A percentile compares a stretch with the other conserved stretches of the same genome.
phyloP scores from a whole-genome alignment of 371 early-diverging fungal genomes.

The Mortierella sp. region DNA sequence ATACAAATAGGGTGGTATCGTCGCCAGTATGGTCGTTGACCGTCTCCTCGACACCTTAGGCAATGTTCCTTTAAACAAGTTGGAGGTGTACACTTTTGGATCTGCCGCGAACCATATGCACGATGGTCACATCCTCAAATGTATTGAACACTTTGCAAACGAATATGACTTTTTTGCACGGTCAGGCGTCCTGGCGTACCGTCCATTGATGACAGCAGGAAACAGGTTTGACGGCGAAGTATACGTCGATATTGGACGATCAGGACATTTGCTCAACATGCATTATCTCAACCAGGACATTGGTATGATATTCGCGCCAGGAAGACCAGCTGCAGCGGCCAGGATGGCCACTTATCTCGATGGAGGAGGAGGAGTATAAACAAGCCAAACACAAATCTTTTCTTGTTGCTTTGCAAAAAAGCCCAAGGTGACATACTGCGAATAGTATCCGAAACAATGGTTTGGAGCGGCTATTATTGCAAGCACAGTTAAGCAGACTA shows the following conservation, averaged over 20 bases:
- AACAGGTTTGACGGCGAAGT: constrained; percentile 4
- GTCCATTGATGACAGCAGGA: neutral
- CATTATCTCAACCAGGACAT: constrained; percentile 1
- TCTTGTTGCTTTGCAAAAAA: too few relatives aligned
- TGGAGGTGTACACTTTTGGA: constrained; percentile 25
- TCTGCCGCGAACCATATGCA: constrained; percentile 16
- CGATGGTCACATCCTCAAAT: neutral
- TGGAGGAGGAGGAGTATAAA: neutral
- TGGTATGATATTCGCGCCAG: too few relatives aligned
- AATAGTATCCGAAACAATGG: too few relatives aligned
- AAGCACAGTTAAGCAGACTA: too few relatives aligned
- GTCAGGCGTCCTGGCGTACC: constrained; percentile 10
- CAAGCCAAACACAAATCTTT: too few relatives aligned
- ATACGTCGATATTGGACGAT: neutral
- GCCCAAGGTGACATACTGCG: too few relatives aligned
- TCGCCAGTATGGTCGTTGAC: constrained; percentile 22
- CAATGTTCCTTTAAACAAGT: constrained; percentile 1
- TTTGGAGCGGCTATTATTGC: too few relatives aligned
- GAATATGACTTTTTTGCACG: constrained; percentile 7
- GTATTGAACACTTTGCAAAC: constrained; percentile 15
- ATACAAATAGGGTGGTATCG: constrained; percentile 12
- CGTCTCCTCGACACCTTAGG: constrained; percentile 11
- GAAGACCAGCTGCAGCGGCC: too few relatives aligned
- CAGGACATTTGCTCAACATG: constrained; percentile 10
- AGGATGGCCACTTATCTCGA: too few relatives aligned